Base-by-base conservation (phyloP, 1,284 basidiomycete genomes). In the Rhodotorula sp. region DNA sequence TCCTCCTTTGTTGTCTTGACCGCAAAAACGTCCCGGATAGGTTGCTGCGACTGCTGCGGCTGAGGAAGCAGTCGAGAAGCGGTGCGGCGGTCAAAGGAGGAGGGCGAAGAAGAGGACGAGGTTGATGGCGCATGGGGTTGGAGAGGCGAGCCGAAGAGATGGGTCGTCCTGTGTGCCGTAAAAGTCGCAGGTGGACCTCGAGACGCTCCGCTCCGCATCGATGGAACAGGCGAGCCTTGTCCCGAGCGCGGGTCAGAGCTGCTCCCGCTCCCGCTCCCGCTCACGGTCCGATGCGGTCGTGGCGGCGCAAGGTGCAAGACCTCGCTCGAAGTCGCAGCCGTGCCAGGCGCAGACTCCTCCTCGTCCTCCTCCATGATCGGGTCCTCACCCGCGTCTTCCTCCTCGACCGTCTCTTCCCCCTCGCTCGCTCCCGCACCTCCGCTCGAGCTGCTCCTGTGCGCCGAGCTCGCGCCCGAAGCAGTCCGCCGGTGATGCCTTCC, bases 21-120 rank as follows among this genome's bases (percentile, higher is more conserved):
- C 24, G 81, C 79, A 73, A 83, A 83, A 1, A 83, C 82, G 72
- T 84, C 81, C 17, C 82, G 75, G 1, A 81, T 68, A 2, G 80
- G 79, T 1, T 78, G 74, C 51, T 79, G 79, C 24, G 74, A 70
- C 62, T 22, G 67, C 57, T 15, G 27, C 27, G 47, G 22, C 36
- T 4, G 46, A 46, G 29, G 30, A n/a, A 62, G 27, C 39, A 49
- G n/a, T 13, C 39, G n/a, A 53, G 67, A 19, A 47, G 56, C n/a
- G n/a, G 24, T 27, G 10, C 55, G 55, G 36, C 55, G 55, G 19
- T n/a, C 36, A 11, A 57, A 32, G 39, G 39, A 24, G 48, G 59
- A 63, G 24, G 67, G 61, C 20, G 66, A 55, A 55, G 60, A 30
- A 30, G 64, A 47, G 20, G 62, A 34, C 9, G 27, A 34, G 44